Evolutionary conservation across 2,329 filamentous ascomycete genomes (phyloP), one percentile per base, ranked within the genome.

Genomic region (Setomelanomma holmii): DNA sequence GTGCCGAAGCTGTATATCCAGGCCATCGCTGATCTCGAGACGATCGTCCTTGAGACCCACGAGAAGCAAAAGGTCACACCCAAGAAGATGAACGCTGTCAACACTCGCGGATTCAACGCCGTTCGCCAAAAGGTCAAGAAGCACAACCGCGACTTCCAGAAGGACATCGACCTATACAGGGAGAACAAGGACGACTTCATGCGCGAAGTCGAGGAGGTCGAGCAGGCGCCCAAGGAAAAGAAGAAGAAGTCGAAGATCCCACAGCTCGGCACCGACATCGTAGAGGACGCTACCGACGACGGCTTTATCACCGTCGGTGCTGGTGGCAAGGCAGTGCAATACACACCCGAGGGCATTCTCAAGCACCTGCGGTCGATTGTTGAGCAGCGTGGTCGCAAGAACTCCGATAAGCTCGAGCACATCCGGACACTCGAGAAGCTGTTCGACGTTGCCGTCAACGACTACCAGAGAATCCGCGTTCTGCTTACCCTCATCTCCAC

Each of bases 121-220:
- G 90, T 98, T 72, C 96, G 97, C 81, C 95, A 99, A 78, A 93
- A 93, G 80, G 91, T 99, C 82, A 93, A 93, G 86, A 98, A 97
- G 86, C 93, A 93, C 80, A 96, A 93, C 84, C 96, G 96, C 80
- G 93, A 98, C 61, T 93, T 93, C 79, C 86, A 91, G 71, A 82
- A 84, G 57, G 90, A 96, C 72, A 89, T 99, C 68, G 91, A 96
- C 66, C 85, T 88, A 60, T 99, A 93, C 81, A 85, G 90, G 64
- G 88, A 86, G 59, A 86, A 96, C 76, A 91, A 93, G 76, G 91
- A 93, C 60, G 87, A 80, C 16, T 98, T 89, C 79, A 92, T 97
- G 90, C 87, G 89, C 75, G 90, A 90, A 39, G 87, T 90, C 11
- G 88, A 92, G 19, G 89, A 93, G 60, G 89, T 92, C 60, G 88